phyloP scores from a whole-genome alignment of 805 yeast species.

The Brettanomyces anomalus region DNA sequence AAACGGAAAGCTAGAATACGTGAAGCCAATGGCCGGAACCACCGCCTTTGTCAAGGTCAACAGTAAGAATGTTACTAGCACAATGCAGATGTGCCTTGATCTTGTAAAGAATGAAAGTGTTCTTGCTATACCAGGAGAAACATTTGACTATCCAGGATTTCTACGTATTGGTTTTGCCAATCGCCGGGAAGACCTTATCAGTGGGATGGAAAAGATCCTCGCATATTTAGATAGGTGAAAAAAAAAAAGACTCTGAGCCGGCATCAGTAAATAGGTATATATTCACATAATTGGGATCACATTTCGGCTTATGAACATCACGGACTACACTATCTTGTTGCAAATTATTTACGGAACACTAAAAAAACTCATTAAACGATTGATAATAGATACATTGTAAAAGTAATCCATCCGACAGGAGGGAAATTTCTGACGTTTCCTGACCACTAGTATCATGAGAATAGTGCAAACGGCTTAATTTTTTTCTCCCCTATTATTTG shows the following conservation, averaged over 20 bases:
- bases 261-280: too few relatives aligned
- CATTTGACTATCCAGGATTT: slow-evolving; percentile 33
- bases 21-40: slow-evolving; percentile 39
- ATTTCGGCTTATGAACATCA: too few relatives aligned
- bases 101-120: slow-evolving; percentile 28
- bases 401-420: too few relatives aligned
- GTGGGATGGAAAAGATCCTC: slow-evolving; percentile 23
- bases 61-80: slow-evolving; percentile 11
- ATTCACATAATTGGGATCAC: too few relatives aligned
- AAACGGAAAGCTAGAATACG: slow-evolving; percentile 29
- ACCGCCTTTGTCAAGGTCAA: slow-evolving; percentile 34
- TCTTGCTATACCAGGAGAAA: slow-evolving; percentile 42
- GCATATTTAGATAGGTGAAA: not conserved
- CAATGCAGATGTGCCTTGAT: slow-evolving; percentile 26
- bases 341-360: not conserved
- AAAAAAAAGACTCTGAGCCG: too few relatives aligned
- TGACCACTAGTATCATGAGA: too few relatives aligned
- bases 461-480: too few relatives aligned
- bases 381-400: not conserved
- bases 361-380: not conserved
- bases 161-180: slow-evolving; percentile 44
- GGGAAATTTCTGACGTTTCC: too few relatives aligned
- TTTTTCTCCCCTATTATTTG: too few relatives aligned
- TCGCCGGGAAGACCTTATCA: slow-evolving; percentile 23
- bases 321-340: too few relatives aligned